Evolutionary conservation across 495 filamentous ascomycete genomes (phyloP), one percentile per base, ranked within the genome.

Genomic region (Xylaria telfairii): DNA sequence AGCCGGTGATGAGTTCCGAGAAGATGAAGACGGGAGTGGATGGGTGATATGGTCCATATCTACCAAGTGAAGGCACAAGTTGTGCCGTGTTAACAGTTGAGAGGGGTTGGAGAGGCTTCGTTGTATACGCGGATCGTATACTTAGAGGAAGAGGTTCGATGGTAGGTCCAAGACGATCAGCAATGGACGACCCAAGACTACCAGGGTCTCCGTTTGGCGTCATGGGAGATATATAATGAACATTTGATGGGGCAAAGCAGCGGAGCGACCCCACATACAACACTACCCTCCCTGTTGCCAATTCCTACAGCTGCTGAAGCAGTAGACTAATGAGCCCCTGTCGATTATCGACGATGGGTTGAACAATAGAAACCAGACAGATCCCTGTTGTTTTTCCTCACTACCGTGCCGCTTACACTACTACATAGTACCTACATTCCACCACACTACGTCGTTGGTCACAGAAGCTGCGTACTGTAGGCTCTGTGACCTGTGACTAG

Each of bases 131-230:
- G 39, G n/a, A 17, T 51, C 41, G 32, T 54, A 51, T 53, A 47
- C 28, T 15, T 34, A n/a, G 34, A 61, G 32, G 63, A 65, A 61
- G 60, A 64, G 42, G 57, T 68, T 68, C 65, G 41, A 68, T 19
- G 30, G 21, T 24, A 64, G 47, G 61, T 49, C 49, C 60, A 59
- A 59, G 68, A 46, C 30, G 61, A 65, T 70, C 61, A 69, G 56
- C 17, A 54, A 70, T 24, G 49, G 12, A 60, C 30, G 65, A 44
- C 39, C 37, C 49, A 67, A 34, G 42, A 41, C 41, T 26, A 46
- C 49, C 62, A 66, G 69, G 69, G 69, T 67, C 69, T 63, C 30
- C 57, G n/a, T n/a, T 71, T 67, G 69, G 69, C 69, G 64, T 71
- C 69, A 61, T 62, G 69, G 64, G 41, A 53, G 56, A 71, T 71